Base-by-base conservation (phyloP, 2,329 filamentous ascomycete species). In the Alternaria sp. region DNA sequence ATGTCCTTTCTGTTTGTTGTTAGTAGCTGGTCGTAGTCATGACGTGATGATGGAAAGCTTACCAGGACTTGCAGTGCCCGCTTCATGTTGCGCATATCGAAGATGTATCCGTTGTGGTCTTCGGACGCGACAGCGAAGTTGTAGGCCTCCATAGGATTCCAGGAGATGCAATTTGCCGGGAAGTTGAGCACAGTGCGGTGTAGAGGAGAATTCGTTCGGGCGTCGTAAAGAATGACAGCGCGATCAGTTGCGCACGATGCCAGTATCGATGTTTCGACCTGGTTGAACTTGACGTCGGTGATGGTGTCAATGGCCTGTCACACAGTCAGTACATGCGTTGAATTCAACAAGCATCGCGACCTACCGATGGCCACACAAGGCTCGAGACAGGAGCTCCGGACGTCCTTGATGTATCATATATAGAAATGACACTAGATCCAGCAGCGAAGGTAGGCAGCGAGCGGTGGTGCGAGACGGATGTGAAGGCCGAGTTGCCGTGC, bases 81-180 rank as follows among this genome's bases (percentile, higher is more conserved):
- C 68, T 92, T 89, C 78, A 97, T 90, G 75, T 93, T 94, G 69
- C 95, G 88, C 87, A 96, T 96, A 79, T 99, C 95, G 74, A 99
- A 99, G 62, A 97, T 86, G 74, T 93, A 92, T 66, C 91, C 86
- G 78, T 96, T 96, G 81, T 97, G 94, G 74, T 98, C 95, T 82
- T 99, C 95, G 69, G 91, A 96, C 12, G 92, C 95, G 30, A 94
- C 89, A 16, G 93, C 94, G 74, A 98, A 90, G 81, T 98, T 97
- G 84, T 96, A 96, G 7, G 93, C 91, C 79, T 97, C 94, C 90
- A 97, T 95, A 0, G 95, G 95, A 69, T 97, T 97, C 93, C 94
- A 99, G 3, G 73, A 59, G 88, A 97, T 95, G 0, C 94, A 94
- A 69, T 97, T 97, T 89, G 94, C 99, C 38, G 93, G 88, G 68